Evolutionary conservation across 2,329 filamentous ascomycete species (phyloP).

Genomic region (Pseudomassariella vexata): DNA sequence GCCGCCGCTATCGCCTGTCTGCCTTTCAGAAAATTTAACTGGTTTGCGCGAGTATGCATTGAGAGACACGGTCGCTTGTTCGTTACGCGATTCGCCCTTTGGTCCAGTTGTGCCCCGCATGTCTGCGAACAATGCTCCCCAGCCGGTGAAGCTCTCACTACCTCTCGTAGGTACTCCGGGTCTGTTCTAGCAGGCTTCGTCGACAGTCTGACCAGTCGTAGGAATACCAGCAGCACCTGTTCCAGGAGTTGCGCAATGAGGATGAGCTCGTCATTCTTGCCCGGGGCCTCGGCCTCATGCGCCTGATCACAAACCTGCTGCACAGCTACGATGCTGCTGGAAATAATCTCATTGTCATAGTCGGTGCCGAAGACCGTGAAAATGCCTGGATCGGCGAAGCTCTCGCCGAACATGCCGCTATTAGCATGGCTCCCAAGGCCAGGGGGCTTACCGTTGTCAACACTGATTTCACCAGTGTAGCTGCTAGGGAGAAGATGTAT

Average conservation of each 20-base stretch:
- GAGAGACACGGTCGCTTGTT: constrained; percentile 4
- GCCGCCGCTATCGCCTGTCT: too few relatives aligned
- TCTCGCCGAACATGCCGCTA: constrained; percentile 87
- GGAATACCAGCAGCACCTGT: constrained; percentile 93
- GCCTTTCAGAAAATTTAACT: too few relatives aligned
- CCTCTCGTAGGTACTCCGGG: constrained; percentile 50
- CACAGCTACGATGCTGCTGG: constrained; percentile 96
- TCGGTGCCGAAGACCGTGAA: constrained; percentile 86
- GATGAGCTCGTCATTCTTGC: constrained; percentile 93
- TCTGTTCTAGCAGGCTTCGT: constrained; percentile 2
- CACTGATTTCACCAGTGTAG: constrained; percentile 86
- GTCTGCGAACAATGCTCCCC: constrained; percentile 48
- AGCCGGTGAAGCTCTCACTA: constrained; percentile 76
- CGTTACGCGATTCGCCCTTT: too few relatives aligned
- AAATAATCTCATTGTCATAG: constrained; percentile 83
- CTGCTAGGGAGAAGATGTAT: constrained; percentile 87
- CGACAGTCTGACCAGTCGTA: constrained; percentile 21
- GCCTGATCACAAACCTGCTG: constrained; percentile 89
- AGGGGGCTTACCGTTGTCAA: constrained; percentile 88
- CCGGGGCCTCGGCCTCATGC: constrained; percentile 84
- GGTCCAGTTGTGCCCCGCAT: constrained; percentile 33
- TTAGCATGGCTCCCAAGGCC: constrained; percentile 76
- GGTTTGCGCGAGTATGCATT: too few relatives aligned
- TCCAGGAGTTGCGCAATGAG: constrained; percentile 81
- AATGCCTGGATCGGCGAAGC: constrained; percentile 97